phyloP scores from a whole-genome alignment of 495 filamentous ascomycete species.

The Podospora pseudopauciseta region DNA sequence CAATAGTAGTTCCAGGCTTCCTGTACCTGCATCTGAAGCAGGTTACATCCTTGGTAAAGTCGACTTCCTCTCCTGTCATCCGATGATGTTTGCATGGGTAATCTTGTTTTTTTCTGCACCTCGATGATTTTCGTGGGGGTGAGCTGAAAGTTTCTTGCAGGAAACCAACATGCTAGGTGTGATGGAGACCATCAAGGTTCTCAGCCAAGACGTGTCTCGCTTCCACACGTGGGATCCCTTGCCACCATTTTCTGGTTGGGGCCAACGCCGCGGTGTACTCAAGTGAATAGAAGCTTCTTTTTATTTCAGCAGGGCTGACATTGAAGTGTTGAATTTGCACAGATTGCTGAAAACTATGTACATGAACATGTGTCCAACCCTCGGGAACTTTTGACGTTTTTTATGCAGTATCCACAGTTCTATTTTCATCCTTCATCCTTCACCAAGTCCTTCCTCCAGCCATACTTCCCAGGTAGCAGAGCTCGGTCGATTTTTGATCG shows the following conservation, averaged over 20 bases:
- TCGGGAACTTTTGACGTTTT: not conserved
- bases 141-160: not conserved
- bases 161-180: not conserved
- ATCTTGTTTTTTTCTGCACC: not conserved
- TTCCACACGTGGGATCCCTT: not conserved
- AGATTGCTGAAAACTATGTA: not conserved
- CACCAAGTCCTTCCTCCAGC: not conserved
- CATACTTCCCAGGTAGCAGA: no score
- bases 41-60: not conserved
- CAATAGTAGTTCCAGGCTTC: not conserved
- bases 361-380: not conserved
- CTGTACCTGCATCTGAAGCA: not conserved
- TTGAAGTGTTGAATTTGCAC: not conserved
- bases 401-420: not conserved
- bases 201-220: not conserved
- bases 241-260: not conserved
- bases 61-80: not conserved
- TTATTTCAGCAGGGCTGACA: not conserved
- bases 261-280: not conserved
- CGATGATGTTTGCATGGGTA: not conserved
- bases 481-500: not conserved
- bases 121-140: not conserved
- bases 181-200: not conserved
- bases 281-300: not conserved
- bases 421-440: not conserved